Conservation (phyloP, 495 filamentous ascomycete species). For the Parathielavia appendiculata region DNA sequence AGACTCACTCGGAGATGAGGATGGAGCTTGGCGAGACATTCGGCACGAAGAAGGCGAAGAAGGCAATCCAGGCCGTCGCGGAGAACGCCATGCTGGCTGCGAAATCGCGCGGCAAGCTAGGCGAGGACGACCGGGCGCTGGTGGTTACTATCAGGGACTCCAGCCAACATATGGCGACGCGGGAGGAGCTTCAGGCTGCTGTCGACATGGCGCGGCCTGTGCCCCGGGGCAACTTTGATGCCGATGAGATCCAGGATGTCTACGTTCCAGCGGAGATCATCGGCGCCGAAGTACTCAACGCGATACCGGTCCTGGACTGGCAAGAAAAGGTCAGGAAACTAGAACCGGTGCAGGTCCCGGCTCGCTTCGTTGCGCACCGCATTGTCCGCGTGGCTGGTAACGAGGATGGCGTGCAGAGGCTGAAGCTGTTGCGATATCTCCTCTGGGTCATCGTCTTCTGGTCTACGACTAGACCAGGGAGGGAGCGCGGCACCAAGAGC, state of each 20-base stretch:
- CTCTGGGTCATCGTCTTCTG: slow-evolving; percentile 61
- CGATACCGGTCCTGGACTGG: slow-evolving; percentile 70
- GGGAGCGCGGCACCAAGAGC: slow-evolving; percentile 38
- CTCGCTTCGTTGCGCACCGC: slow-evolving; percentile 62
- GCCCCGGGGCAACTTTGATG: slow-evolving; percentile 68
- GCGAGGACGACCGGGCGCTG: slow-evolving; percentile 55
- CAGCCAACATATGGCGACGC: slow-evolving; percentile 52
- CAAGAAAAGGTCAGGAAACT: slow-evolving; percentile 57
- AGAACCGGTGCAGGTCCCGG: slow-evolving; percentile 50
- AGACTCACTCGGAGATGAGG: slow-evolving; percentile 55
- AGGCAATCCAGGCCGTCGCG: slow-evolving; percentile 68
- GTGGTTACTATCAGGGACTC: slow-evolving; percentile 58
- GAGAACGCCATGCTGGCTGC: slow-evolving; percentile 65
- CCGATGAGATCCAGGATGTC: slow-evolving; percentile 69
- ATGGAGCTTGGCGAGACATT: slow-evolving; percentile 80
- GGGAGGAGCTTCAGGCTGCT: slow-evolving; percentile 58
- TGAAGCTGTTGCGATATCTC: slow-evolving; percentile 64
- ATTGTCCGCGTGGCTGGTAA: slow-evolving; percentile 52
- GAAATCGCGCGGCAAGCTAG: slow-evolving; percentile 41
- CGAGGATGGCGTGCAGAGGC: slow-evolving; percentile 49
- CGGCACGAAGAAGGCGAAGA: slow-evolving; percentile 90
- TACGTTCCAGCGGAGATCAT: slow-evolving; percentile 70
- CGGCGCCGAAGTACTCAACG: slow-evolving; percentile 51
- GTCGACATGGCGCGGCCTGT: slow-evolving; percentile 70
- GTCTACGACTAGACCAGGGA: slow-evolving; percentile 32